Evolutionary conservation across 805 yeast species (phyloP).

Genomic region (Yueomyces sp.): DNA sequence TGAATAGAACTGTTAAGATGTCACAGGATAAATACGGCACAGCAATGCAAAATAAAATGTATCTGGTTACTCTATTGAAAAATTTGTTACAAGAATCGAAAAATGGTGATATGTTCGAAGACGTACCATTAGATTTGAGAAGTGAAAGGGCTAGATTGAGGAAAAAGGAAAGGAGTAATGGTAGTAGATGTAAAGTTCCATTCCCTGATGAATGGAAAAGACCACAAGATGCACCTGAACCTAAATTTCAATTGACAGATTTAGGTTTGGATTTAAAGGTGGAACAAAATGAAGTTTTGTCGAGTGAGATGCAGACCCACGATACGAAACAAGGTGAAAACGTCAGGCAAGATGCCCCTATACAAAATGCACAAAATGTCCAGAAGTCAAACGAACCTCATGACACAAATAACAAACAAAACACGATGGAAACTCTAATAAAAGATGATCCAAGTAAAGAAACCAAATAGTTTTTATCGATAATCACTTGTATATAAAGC

Average conservation of each 20-base stretch:
- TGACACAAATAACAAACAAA: no score
- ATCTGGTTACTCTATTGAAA: slow-evolving; percentile 49
- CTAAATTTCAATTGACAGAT: slow-evolving; percentile 10
- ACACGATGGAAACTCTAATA: no score
- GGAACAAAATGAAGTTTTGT: no score
- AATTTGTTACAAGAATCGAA: slow-evolving; percentile 52
- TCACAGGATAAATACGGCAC: slow-evolving; percentile 54
- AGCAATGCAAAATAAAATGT: slow-evolving; percentile 77
- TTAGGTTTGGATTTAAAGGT: no score
- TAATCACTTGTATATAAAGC: no score
- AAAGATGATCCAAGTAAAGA: no score
- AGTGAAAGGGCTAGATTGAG: slow-evolving; percentile 39
- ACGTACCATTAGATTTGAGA: slow-evolving; percentile 72
- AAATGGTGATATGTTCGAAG: slow-evolving; percentile 45
- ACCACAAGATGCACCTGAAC: slow-evolving; percentile 56
- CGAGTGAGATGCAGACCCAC: no score
- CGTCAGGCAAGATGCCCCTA: no score
- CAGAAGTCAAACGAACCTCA: no score
- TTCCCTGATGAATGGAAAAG: slow-evolving; percentile 78
- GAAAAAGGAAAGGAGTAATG: slow-evolving; percentile 27
- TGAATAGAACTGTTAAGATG: slow-evolving; percentile 46
- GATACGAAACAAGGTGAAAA: no score
- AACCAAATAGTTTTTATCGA: no score
- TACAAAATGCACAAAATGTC: no score
- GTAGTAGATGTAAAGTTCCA: slow-evolving; percentile 16